A percentile compares a stretch with the other conserved stretches of the same genome.
phyloP scores from a whole-genome alignment of 1,284 basidiomycete species.

The Ustilago hordei region DNA sequence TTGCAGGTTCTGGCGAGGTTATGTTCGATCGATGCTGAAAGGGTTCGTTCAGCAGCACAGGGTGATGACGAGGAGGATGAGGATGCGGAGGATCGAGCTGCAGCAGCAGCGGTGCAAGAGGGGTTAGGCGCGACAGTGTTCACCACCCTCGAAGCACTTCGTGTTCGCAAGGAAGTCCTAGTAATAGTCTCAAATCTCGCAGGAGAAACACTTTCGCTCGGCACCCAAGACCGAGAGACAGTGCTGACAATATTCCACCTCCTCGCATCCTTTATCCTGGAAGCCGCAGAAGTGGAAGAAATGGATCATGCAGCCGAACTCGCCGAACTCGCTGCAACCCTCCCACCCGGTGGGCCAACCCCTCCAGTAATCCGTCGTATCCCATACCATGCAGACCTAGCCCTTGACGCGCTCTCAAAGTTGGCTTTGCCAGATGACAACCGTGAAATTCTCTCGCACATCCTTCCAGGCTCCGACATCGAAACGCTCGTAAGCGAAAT shows the following conservation, averaged over 20 bases:
- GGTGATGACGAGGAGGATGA: slow-evolving; percentile 16
- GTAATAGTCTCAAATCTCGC: slow-evolving; percentile 80
- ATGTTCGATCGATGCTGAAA: slow-evolving; percentile 68
- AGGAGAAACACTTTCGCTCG: slow-evolving; percentile 72
- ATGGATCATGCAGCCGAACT: slow-evolving; percentile 73
- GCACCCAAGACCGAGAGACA: slow-evolving; percentile 70
- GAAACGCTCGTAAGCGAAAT: slow-evolving; percentile 78
- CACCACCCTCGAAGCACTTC: slow-evolving; percentile 72
- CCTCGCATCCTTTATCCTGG: slow-evolving; percentile 80
- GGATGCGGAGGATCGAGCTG: slow-evolving; percentile 3
- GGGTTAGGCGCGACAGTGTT: slow-evolving; percentile 45
- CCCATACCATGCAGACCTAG: slow-evolving; percentile 78
- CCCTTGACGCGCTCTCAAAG: slow-evolving; percentile 84
- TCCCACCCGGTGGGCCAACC: slow-evolving; percentile 25
- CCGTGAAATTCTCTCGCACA: slow-evolving; percentile 78
- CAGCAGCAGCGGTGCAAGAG: background rate
- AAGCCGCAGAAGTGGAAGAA: slow-evolving; percentile 77
- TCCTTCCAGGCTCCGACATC: slow-evolving; percentile 75
- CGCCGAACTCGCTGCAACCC: slow-evolving; percentile 34
- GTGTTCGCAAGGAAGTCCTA: slow-evolving; percentile 82
- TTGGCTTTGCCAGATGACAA: slow-evolving; percentile 83
- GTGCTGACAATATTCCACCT: slow-evolving; percentile 77
- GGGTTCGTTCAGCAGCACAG: slow-evolving; percentile 13
- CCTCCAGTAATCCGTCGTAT: slow-evolving; percentile 46
- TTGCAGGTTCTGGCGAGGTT: slow-evolving; percentile 74